Evolutionary conservation across 805 yeast genomes (phyloP), one percentile per base, ranked within the genome.

Genomic region (Ogataea saltuana): DNA sequence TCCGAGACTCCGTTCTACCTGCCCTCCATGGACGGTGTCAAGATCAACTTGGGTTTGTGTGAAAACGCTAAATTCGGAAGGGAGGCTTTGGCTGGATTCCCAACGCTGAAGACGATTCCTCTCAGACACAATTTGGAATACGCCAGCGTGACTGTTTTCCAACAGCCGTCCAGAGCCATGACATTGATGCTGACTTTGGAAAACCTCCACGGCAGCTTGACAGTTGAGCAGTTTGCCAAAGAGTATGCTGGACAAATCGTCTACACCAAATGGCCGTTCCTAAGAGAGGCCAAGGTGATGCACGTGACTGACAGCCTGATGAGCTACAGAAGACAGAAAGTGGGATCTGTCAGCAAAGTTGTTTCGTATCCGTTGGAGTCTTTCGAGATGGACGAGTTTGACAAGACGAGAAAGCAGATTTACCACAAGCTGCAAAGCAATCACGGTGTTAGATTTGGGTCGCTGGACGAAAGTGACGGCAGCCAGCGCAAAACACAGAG

Each of bases 241-340:
- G 74, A 80, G 55, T 78, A 74, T 43, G 54, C 85, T 42, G 82
- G 80, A 34, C 73, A 80, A 44, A 65, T 80, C 38, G 84, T 86
- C 2, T 90, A 81, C 60, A 78, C 86, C 10, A 79, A 83, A 53
- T 93, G 96, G 91, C 99, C 99, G n/a, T 87, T 80, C 58, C 69
- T 93, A 51, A 75, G 81, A 53, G 97, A 91, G 65, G 84, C 89
- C 8, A 80, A 76, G 56, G 80, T 91, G 30, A 69, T 80, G 10
- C 72, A 75, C 17, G 76, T 91, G 4, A 61, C 72, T 26, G 90
- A 85, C 60, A 76, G 72, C 11, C 63, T 69, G 13, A 65, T 63
- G 54, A 71, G 69, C 33, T 85, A 76, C 54, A 78, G 71, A 39
- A 59, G 61, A 3, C 51, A 62, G 26, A 74, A 66, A 48, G 53